A percentile compares a stretch with the other conserved stretches of the same genome.
Conservation (phyloP, 371 early-diverging fungal species). For the Chytridium lagenaria region DNA sequence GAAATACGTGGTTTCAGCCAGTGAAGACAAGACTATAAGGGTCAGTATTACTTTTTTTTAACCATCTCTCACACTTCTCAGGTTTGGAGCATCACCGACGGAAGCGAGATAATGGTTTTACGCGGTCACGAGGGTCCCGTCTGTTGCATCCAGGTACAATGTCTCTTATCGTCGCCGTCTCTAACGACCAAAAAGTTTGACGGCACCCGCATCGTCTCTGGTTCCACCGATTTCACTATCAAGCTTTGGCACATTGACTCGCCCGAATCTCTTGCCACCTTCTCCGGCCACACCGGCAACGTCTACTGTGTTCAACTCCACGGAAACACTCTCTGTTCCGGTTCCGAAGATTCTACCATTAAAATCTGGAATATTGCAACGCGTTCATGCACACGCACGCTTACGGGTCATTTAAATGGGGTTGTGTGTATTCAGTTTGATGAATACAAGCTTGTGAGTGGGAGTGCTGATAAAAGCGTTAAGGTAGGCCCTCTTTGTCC, state of each 20-base stretch:
- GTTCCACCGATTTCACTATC: constrained; percentile 49
- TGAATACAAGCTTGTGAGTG: constrained; percentile 38
- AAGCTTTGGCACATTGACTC: constrained; percentile 40
- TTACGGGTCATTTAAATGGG: constrained; percentile 40
- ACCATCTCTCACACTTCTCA: neutral
- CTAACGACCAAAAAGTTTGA: constrained; percentile 19
- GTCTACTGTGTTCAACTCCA: constrained; percentile 49
- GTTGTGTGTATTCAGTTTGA: constrained; percentile 49
- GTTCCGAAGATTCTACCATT: constrained; percentile 40
- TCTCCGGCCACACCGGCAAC: constrained; percentile 43
- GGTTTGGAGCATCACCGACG: constrained; percentile 12
- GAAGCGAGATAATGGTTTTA: constrained; percentile 1
- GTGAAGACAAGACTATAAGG: constrained; percentile 43
- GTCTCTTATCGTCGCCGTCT: neutral
- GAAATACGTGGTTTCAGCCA: constrained; percentile 37
- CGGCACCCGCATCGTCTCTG: constrained; percentile 34
- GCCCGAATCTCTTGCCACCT: constrained; percentile 20
- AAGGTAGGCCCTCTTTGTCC: too few relatives aligned
- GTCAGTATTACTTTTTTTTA: constrained; percentile 14
- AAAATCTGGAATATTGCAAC: constrained; percentile 37
- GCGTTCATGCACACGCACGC: constrained; percentile 9
- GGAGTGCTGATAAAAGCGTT: constrained; percentile 47
- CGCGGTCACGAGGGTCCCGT: constrained; percentile 18
- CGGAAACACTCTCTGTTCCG: constrained; percentile 31
- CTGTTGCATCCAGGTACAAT: constrained; percentile 19